Percentiles rank a stretch among this genome's conserved stretches.
phyloP scores from a whole-genome alignment of 805 yeast genomes.

The Ogataea philodendri region DNA sequence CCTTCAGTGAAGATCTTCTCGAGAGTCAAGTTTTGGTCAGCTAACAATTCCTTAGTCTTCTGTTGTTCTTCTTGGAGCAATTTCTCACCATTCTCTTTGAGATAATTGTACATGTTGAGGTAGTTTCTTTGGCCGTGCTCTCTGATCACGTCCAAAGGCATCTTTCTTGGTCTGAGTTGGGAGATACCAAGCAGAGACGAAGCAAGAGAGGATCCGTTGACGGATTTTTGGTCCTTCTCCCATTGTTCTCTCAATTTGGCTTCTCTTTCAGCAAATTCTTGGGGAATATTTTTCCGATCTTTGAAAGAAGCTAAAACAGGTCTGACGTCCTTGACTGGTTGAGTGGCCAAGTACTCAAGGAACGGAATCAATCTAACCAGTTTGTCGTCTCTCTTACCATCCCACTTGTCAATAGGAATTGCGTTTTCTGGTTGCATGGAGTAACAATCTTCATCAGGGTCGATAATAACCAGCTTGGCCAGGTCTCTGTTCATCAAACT shows the following conservation, averaged over 20 bases:
- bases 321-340: conserved; percentile 80
- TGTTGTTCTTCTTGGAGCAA: conserved; percentile 82
- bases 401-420: conserved; percentile 82
- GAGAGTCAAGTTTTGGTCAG: conserved; percentile 78
- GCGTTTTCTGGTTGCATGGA: conserved; percentile 92
- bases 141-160: conserved; percentile 86
- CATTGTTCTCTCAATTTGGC: conserved; percentile 68
- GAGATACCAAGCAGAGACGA: conserved; percentile 55
- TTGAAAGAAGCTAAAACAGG: conserved; percentile 75
- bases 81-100: conserved; percentile 58
- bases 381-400: conserved; percentile 77
- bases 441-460: conserved; percentile 68
- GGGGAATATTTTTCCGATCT: conserved; percentile 64
- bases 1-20: conserved; percentile 85
- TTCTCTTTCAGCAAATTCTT: conserved; percentile 81
- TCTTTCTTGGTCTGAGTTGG: conserved; percentile 48
- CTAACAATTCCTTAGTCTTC: conserved; percentile 76
- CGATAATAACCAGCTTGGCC: conserved; percentile 75
- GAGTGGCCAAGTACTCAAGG: conserved; percentile 91
- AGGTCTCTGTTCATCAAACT: conserved; percentile 88
- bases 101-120: conserved; percentile 66
- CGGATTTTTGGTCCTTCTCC: conserved; percentile 47
- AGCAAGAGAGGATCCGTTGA: conserved; percentile 23
- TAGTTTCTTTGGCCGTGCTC: conserved; percentile 92
- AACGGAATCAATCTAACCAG: conserved; percentile 83